Conservation (phyloP, 1,284 basidiomycete species). For the Rhizoctonia solani region DNA sequence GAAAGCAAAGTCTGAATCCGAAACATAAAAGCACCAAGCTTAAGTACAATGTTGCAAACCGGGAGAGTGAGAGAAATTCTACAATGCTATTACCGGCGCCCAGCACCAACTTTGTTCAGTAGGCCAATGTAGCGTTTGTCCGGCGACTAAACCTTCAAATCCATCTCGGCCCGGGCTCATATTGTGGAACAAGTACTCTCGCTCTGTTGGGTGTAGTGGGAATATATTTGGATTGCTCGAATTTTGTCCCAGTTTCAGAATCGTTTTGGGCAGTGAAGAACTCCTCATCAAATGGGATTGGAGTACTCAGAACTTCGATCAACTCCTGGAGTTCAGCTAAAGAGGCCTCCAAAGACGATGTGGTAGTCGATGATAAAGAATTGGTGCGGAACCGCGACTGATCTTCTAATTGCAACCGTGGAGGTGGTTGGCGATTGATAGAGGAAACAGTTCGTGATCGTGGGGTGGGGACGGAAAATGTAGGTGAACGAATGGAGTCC, state of each 20-base stretch:
- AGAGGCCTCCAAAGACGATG: not conserved
- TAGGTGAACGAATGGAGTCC: too few species aligned
- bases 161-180: not conserved
- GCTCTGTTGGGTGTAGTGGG: not conserved
- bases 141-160: not conserved
- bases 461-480: too few species aligned
- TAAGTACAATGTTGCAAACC: too few species aligned
- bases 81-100: too few species aligned
- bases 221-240: not conserved
- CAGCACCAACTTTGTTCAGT: too few species aligned
- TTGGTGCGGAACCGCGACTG: not conserved
- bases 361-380: not conserved
- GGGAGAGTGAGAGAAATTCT: too few species aligned
- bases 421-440: not conserved
- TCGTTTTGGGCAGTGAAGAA: not conserved
- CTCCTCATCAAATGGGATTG: not conserved
- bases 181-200: not conserved
- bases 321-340: slow-evolving; percentile 1
- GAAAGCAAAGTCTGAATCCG: too few species aligned
- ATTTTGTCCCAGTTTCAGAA: not conserved
- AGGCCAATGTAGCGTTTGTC: too few species aligned
- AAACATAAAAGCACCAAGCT: too few species aligned
- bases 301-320: not conserved
- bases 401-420: not conserved
- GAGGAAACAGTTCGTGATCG: not conserved